These are phyloP conservation scores for Isoetes engelmannii DNA, from an alignment of 83 land plant genomes.

Conservation along the genomic window DNA sequence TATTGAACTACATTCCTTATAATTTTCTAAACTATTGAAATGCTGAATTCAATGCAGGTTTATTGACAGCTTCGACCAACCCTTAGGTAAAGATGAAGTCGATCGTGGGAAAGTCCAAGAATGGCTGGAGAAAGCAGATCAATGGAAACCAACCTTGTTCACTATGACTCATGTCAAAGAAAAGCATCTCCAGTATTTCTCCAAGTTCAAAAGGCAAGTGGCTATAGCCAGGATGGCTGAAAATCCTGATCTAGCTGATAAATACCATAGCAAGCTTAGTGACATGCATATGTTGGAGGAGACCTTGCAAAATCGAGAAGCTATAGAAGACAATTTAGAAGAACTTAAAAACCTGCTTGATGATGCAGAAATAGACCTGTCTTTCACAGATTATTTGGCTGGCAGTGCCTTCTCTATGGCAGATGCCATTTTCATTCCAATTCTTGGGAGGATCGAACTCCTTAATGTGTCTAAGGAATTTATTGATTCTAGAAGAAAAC, in stretches of 20 bases:
- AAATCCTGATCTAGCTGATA: slow-evolving; percentile 34
- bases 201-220: slow-evolving; percentile 29
- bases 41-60: slow-evolving; percentile 17
- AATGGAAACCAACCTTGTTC: slow-evolving; percentile 36
- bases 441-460: slow-evolving; percentile 33
- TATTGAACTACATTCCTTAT: too few relatives aligned
- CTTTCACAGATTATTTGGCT: slow-evolving; percentile 20
- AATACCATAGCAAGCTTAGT: slow-evolving; percentile 32
- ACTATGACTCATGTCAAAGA: slow-evolving; percentile 29
- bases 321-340: slow-evolving; percentile 22
- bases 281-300: slow-evolving; percentile 30
- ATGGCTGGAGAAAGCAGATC: slow-evolving; percentile 26
- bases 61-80: slow-evolving; percentile 24
- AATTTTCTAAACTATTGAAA: background rate
- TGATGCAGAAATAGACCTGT: slow-evolving; percentile 31
- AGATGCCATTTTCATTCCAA: slow-evolving; percentile 33
- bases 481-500: slow-evolving; percentile 39
- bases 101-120: slow-evolving; percentile 20
- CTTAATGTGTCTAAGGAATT: slow-evolving; percentile 29
- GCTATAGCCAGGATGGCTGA: slow-evolving; percentile 28
- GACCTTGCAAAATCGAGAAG: slow-evolving; percentile 24
- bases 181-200: slow-evolving; percentile 18
- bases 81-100: slow-evolving; percentile 20
- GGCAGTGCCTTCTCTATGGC: slow-evolving; percentile 35
- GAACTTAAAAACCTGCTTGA: slow-evolving; percentile 23